Percentiles rank a stretch among this genome's conserved stretches.
phyloP scores from a whole-genome alignment of 345 rosid species.

The Raphanus raphanistrum region DNA sequence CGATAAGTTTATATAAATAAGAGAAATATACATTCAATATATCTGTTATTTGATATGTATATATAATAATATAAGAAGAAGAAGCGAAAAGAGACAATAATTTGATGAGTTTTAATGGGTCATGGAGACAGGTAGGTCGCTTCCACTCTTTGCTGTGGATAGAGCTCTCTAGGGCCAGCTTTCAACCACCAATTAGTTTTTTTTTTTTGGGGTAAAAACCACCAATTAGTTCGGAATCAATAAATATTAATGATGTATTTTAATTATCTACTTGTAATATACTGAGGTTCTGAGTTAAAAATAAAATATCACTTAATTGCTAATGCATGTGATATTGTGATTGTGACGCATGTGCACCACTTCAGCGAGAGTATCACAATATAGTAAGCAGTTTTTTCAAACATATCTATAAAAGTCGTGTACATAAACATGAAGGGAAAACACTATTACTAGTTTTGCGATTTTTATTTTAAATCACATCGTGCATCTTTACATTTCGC shows the following conservation, averaged over 20 bases:
- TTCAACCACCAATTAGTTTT: slow-evolving; percentile 32
- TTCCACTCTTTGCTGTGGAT: slow-evolving; percentile 32
- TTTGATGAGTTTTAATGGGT: slow-evolving; percentile 31
- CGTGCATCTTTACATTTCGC: slow-evolving; percentile 29
- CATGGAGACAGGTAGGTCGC: slow-evolving; percentile 28
- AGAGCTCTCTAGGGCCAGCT: slow-evolving; percentile 35
- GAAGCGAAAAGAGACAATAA: background rate
- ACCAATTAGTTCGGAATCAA: slow-evolving; percentile 18
- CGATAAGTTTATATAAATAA: background rate
- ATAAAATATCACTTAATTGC: slow-evolving; percentile 27
- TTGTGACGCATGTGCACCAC: slow-evolving; percentile 38
- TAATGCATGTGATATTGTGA: slow-evolving; percentile 26
- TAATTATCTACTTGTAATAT: slow-evolving; percentile 23
- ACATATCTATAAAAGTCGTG: background rate
- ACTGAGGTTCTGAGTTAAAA: background rate
- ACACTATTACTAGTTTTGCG: background rate
- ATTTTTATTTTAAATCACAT: slow-evolving; percentile 11
- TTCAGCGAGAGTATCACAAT: slow-evolving; percentile 11
- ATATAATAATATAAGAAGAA: background rate
- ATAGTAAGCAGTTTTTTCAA: background rate
- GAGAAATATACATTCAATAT: background rate
- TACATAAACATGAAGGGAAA: background rate
- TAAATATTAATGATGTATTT: background rate
- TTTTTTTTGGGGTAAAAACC: background rate
- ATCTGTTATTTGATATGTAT: background rate